Evolutionary conservation across 2,329 filamentous ascomycete species (phyloP).

Genomic region (Paracamarosporium sp.): DNA sequence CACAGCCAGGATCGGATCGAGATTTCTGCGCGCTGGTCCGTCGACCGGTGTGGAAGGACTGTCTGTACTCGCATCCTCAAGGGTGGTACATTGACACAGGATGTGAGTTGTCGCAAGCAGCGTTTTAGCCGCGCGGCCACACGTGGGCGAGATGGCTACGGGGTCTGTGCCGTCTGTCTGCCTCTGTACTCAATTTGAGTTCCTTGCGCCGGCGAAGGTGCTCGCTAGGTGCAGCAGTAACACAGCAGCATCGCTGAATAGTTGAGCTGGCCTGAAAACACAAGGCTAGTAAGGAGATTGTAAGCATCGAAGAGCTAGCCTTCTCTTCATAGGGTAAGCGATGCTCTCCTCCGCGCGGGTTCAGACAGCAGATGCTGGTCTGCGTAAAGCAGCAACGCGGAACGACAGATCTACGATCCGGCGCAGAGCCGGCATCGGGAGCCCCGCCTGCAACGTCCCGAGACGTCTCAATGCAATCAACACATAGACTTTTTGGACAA

Average conservation of each 20-base stretch:
- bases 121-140: constrained; percentile 2
- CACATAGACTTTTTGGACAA: constrained; percentile 1
- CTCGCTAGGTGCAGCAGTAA: not conserved
- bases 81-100: not conserved
- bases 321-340: not conserved
- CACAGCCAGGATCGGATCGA: constrained; percentile 17
- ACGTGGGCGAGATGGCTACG: not conserved
- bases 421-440: not conserved
- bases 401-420: not conserved
- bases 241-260: not conserved
- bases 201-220: not conserved
- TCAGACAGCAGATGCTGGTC: not conserved
- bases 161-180: not conserved
- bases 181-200: not conserved
- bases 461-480: constrained; percentile 2
- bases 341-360: not conserved
- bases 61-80: too few relatives aligned
- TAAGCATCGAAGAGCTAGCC: not conserved
- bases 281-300: not conserved
- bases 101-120: constrained; percentile 1
- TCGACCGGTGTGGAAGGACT: not conserved
- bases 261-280: not conserved
- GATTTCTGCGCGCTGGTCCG: constrained; percentile 9
- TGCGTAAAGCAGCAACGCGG: not conserved
- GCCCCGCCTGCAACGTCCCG: constrained; percentile 1